phyloP scores from a whole-genome alignment of 1,284 basidiomycete genomes.

The Rhodotorula glutinis region DNA sequence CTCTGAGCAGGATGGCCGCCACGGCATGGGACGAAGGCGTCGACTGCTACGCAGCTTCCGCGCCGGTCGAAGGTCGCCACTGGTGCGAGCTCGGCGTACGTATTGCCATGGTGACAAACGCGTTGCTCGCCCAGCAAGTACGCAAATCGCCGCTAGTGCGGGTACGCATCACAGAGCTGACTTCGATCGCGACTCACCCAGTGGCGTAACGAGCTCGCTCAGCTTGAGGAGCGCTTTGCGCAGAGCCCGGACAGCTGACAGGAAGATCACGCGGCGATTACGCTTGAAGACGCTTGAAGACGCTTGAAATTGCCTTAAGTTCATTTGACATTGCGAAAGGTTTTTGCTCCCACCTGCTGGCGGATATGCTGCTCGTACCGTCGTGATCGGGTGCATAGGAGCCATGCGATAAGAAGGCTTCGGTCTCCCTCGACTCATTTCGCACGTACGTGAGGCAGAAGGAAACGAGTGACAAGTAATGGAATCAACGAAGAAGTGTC shows the following conservation, averaged over 20 bases:
- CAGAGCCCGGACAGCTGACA: too few relatives aligned
- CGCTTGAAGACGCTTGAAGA: not conserved
- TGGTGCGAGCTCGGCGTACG: not conserved
- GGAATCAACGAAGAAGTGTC: not conserved
- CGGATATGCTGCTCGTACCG: too few relatives aligned
- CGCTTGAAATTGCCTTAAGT: too few relatives aligned
- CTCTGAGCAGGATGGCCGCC: conserved; percentile 16
- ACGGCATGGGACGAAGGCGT: conserved; percentile 21
- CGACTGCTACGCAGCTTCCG: not conserved
- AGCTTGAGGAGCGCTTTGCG: not conserved
- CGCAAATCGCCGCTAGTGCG: not conserved
- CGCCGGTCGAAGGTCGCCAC: not conserved
- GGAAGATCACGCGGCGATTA: too few relatives aligned
- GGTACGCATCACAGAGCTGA: too few relatives aligned
- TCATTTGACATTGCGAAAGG: too few relatives aligned
- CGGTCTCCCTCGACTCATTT: too few relatives aligned
- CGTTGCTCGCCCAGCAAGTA: not conserved
- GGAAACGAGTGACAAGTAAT: too few relatives aligned
- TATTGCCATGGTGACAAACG: not conserved
- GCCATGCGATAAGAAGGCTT: too few relatives aligned
- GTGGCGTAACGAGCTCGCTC: not conserved
- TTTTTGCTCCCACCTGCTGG: too few relatives aligned
- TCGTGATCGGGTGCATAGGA: too few relatives aligned
- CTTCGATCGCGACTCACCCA: too few relatives aligned
- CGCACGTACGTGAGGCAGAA: not conserved